Conservation (phyloP, 129 eudicot genomes). For the Chrysanthemum lavandulifolium region DNA sequence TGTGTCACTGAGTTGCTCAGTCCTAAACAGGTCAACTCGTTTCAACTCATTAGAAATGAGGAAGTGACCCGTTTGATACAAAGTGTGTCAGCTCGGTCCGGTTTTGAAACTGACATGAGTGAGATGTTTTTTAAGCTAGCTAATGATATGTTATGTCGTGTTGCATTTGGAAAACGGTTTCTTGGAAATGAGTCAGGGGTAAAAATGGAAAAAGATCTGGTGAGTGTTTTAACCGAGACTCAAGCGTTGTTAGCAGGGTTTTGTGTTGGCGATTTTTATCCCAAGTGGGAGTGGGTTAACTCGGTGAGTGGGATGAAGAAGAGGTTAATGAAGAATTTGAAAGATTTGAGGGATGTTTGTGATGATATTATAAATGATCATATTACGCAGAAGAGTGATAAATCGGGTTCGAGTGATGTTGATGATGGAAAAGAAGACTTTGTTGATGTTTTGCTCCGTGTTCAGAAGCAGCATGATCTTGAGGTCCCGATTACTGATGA, state of each 20-base stretch:
- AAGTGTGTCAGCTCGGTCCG: conserved; percentile 10
- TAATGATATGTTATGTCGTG: conserved; percentile 43
- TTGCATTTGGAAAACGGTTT: conserved; percentile 49
- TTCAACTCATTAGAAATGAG: conserved; percentile 41
- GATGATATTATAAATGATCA: conserved; percentile 41
- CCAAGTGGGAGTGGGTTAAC: conserved; percentile 47
- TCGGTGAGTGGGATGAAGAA: conserved; percentile 42
- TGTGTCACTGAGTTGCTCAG: conserved; percentile 12
- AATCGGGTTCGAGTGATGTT: not conserved
- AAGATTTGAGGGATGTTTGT: conserved; percentile 40
- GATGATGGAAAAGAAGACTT: conserved; percentile 32
- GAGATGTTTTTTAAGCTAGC: conserved; percentile 38
- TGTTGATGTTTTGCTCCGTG: conserved; percentile 41
- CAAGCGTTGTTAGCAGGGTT: conserved; percentile 44
- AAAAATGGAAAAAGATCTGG: conserved; percentile 25
- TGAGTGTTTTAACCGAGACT: conserved; percentile 43
- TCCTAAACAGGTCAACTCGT: conserved; percentile 20
- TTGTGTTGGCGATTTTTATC: conserved; percentile 46
- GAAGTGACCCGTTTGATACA: conserved; percentile 33
- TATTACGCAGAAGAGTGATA: not conserved
- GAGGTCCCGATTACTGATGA: conserved; percentile 17
- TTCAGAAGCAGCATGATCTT: conserved; percentile 6
- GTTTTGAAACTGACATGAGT: conserved; percentile 31
- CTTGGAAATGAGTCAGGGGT: conserved; percentile 8
- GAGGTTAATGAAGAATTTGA: conserved; percentile 45